Conservation (phyloP, 2,329 filamentous ascomycete genomes). For the Pestalotiopsis sp. region DNA sequence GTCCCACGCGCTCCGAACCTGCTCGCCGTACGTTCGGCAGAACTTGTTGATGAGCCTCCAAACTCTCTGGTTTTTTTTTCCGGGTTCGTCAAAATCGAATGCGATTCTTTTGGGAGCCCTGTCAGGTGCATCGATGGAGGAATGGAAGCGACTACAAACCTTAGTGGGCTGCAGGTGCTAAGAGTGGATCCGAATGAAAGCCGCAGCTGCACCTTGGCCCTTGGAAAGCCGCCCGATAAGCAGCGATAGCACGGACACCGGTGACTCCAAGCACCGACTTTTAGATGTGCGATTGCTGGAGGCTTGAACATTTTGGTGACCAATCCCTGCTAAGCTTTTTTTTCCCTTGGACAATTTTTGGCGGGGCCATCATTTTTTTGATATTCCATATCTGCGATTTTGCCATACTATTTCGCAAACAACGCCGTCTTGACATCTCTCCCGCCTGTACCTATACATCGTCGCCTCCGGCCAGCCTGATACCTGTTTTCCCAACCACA, state of each 20-base stretch:
- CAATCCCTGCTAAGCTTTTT: not conserved
- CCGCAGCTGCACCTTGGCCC: not conserved
- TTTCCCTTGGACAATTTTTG: not conserved
- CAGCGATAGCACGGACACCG: conserved; percentile 2
- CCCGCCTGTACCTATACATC: not conserved
- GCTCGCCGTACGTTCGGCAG: not conserved
- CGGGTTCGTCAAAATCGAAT: conserved; percentile 6
- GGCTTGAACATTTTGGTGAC: not conserved
- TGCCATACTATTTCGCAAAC: not conserved
- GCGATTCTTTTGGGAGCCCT: not conserved
- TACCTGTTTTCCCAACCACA: not conserved
- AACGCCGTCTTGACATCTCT: not conserved
- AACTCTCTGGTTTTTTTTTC: not conserved
- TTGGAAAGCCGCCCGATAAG: conserved; percentile 4
- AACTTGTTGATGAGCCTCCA: not conserved
- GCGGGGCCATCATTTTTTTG: not conserved
- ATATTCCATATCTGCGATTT: not conserved
- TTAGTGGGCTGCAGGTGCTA: conserved; percentile 7
- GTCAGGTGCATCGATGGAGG: conserved; percentile 6
- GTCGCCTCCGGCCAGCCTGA: not conserved
- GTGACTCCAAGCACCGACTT: not conserved
- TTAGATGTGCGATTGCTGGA: not conserved
- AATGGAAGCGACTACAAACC: not conserved
- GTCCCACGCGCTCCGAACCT: not conserved
- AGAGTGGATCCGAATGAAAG: not conserved